A percentile compares a stretch with the other conserved stretches of the same genome.
These are phyloP conservation scores for Darksidea phi DNA, from an alignment of 495 filamentous ascomycete species.

Conservation along the genomic window DNA sequence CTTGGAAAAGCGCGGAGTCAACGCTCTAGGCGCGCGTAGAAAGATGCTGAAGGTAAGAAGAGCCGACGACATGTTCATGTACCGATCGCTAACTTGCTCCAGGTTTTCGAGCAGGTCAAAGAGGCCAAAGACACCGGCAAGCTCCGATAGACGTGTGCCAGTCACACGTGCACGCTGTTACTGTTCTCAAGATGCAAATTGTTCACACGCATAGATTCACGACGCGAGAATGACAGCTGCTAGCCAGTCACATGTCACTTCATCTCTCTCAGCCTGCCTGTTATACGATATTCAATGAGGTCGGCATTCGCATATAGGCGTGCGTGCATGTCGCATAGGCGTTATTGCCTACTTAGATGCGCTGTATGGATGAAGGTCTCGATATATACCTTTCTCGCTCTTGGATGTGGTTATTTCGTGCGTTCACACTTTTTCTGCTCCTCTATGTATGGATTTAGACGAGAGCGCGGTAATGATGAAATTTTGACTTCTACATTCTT, in stretches of 20 bases:
- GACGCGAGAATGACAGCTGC: slow-evolving; percentile 3
- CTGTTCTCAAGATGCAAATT: slow-evolving; percentile 2
- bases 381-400: slow-evolving; percentile 5
- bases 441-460: background rate
- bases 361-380: slow-evolving; percentile 5
- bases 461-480: background rate
- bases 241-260: slow-evolving; percentile 8
- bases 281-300: slow-evolving; percentile 1
- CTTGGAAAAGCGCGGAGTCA: slow-evolving; percentile 89
- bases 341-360: slow-evolving; percentile 10
- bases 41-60: slow-evolving; percentile 92
- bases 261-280: background rate
- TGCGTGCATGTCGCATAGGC: slow-evolving; percentile 1
- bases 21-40: slow-evolving; percentile 88
- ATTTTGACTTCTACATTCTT: background rate
- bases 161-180: background rate
- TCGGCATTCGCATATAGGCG: slow-evolving; percentile 4
- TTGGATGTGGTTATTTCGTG: slow-evolving; percentile 4
- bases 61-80: background rate
- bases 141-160: slow-evolving; percentile 18
- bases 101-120: slow-evolving; percentile 66
- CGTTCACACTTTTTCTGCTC: background rate
- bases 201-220: slow-evolving; percentile 15
- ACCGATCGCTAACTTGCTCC: slow-evolving; percentile 12
- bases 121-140: slow-evolving; percentile 53